Evolutionary conservation across 1,284 basidiomycete species (phyloP).

Genomic region (Rhizoctonia solani): DNA sequence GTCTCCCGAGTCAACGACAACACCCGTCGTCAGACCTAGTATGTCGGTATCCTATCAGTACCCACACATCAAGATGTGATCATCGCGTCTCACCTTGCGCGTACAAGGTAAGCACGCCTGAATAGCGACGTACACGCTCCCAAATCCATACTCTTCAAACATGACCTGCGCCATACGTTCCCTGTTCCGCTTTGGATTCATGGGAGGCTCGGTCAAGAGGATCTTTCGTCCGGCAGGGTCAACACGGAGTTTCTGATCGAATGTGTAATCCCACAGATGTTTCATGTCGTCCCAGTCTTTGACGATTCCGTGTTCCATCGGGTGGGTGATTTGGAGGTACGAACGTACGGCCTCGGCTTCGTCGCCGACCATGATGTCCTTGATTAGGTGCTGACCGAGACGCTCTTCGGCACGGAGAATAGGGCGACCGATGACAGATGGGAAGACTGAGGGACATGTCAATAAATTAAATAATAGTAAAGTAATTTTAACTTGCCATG

Average conservation of each 20-base stretch:
- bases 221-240: conserved; percentile 90
- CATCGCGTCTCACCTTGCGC: conserved; percentile 80
- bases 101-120: conserved; percentile 98
- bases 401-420: conserved; percentile 98
- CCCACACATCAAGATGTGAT: not conserved
- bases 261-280: conserved; percentile 98
- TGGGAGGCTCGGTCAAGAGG: conserved; percentile 97
- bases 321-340: conserved; percentile 95
- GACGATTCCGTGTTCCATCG: conserved; percentile 99
- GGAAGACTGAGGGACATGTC: conserved; percentile 69
- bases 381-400: conserved; percentile 79
- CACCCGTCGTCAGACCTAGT: conserved; percentile 92
- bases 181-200: conserved; percentile 96
- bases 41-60: not conserved
- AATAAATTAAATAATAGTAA: not conserved
- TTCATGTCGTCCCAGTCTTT: conserved; percentile 99
- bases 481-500: conserved; percentile 65
- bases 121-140: conserved; percentile 95
- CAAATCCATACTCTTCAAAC: conserved; percentile 99
- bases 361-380: conserved; percentile 98
- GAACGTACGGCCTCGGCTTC: conserved; percentile 93
- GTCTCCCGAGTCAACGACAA: conserved; percentile 98
- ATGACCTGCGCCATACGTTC: conserved; percentile 97
- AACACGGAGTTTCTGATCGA: conserved; percentile 91
- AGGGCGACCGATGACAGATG: conserved; percentile 94